Evolutionary conservation across 2,329 filamentous ascomycete genomes (phyloP), one percentile per base, ranked within the genome.

Genomic region (Purpureocillium takamizusanense): DNA sequence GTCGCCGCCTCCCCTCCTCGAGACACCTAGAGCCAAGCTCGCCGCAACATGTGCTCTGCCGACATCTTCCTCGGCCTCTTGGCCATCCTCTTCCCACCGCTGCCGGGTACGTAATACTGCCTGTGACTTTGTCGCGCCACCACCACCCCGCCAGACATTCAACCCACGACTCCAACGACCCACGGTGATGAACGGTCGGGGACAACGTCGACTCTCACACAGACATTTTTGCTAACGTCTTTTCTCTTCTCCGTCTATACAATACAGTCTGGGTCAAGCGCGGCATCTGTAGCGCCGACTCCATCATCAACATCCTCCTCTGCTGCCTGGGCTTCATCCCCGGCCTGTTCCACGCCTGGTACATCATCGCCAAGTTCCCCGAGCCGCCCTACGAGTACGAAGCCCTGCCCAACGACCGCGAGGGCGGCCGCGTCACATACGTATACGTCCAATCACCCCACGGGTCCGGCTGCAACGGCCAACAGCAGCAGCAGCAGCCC

Each of bases 261-360:
- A n/a, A n/a, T n/a, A 9, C 53, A 87, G 92, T 98, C 53, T 98
- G 92, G 92, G 86, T 98, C 44, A 98, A 97, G 69, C 72, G 83
- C 54, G 92, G 92, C 47, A 72, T 98, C 65, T 98, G 92, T 72
- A 85, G 81, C 45, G 87, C 82, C 41, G 92, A 97, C 66, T 90
- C 85, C 8, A 55, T 97, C 53, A 94, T 98, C 70, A 98, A 98
- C 69, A 81, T 97, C 61, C 82, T 89, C 34, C 86, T 97, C 53
- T 92, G 84, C 62, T 59, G 78, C 38, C 77, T 90, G 16, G 85
- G 82, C 52, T 87, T 73, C 56, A 63, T 97, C 43, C 90, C 90
- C 15, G 90, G 90, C 44, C 82, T 97, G 36, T 68, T 98, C 3
- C 92, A 98, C 67, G 78, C 89, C 46, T 97, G 92, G 90, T 98